Conservation (phyloP, 768 basidiomycete genomes). For the Rhodotorula toruloides region DNA sequence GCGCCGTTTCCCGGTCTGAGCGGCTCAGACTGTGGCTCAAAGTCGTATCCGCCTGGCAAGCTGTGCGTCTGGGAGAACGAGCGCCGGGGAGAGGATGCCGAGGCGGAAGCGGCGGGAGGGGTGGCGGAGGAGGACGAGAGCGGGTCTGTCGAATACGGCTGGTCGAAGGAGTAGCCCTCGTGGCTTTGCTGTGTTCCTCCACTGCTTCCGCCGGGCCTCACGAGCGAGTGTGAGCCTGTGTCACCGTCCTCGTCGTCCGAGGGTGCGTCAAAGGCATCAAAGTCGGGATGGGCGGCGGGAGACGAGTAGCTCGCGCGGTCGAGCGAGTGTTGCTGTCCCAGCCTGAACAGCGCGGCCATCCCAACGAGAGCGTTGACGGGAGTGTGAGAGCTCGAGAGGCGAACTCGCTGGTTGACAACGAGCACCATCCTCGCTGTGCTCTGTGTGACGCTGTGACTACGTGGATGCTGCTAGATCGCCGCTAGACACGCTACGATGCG, state of each 20-base stretch:
- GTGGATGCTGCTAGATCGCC: no score
- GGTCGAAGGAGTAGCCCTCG: background rate
- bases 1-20: no score
- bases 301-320: no score
- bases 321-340: no score
- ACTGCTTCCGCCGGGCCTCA: no score
- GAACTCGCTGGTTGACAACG: no score
- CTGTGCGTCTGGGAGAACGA: background rate
- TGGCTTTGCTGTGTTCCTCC: no score
- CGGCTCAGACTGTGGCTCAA: slow-evolving; percentile 54
- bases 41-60: slow-evolving; percentile 62
- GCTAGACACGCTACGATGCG: background rate
- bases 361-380: background rate
- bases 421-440: background rate
- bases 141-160: background rate
- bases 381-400: no score
- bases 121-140: background rate
- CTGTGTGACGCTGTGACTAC: no score
- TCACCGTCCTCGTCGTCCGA: background rate
- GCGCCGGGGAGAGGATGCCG: background rate
- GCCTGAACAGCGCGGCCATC: background rate
- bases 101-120: background rate
- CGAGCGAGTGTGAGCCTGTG: background rate
- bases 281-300: background rate
- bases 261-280: slow-evolving; percentile 2